Base-by-base conservation (phyloP, 2,329 filamentous ascomycete genomes). In the Ceratocystis colombiana region DNA sequence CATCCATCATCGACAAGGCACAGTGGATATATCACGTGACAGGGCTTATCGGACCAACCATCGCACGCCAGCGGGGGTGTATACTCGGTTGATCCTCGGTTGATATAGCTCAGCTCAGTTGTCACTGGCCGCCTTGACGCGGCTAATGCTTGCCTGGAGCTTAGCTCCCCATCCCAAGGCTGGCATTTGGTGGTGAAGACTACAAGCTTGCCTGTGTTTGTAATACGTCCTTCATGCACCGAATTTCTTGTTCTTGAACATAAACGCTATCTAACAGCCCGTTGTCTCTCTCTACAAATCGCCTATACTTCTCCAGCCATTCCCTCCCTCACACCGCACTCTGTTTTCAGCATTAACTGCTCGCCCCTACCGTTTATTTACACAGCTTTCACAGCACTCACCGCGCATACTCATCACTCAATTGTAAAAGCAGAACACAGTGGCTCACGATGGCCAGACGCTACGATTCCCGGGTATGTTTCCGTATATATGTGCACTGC, bases 401-500 rank as follows among this genome's bases (percentile, higher is more conserved):
- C 22, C 4, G 48, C 20, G 25, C 46, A 50, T 20, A 20, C 48
- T 7, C 48, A 53, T 25, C 8, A 53, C 37, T 41, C 37, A 10
- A 12, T 41, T 41, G 10, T 41, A 12, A 41, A 12, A 41, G 37
- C 37, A 41, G 33, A 37, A 12, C 37, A 48, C 46, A 25, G 48
- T 22, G 8, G 48, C 20, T 53, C 48, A 53, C 20, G 20, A 96
- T 96, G 92, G 96, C 92, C 77, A 88, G 92, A 80, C 88, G 92
- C 82, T 96, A 96, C 81, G 92, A 96, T 86, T 96, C 92, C 74
- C 86, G 92, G 81, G 92, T 96, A 82, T 77, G 87, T 71, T 70
- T 12, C 45, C 33, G 44, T 59, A 33, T 45, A 66, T 28, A 3
- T 45, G 5, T 41, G 12, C 37, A 41, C 37, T 3, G 37, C 37